Evolutionary conservation across 2,329 filamentous ascomycete genomes (phyloP), one percentile per base, ranked within the genome.

Genomic region (Aspergillus alliaceus): DNA sequence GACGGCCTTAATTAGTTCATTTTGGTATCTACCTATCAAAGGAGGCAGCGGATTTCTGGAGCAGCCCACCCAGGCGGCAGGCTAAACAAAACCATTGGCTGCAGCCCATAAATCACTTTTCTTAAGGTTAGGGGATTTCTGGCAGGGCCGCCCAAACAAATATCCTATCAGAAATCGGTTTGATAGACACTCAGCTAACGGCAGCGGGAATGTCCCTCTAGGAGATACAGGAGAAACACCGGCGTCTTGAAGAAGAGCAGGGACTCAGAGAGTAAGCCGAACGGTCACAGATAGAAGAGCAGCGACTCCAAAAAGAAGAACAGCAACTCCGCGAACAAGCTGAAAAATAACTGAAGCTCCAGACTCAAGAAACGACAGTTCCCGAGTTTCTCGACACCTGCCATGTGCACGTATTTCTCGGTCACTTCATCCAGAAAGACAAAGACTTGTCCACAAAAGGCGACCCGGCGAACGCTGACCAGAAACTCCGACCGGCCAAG

Each of bases 381-480:
- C 58, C 54, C 40, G 53, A 62, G 51, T 64, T 61, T 25, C 59
- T 65, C 12, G 46, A 65, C 22, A 58, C 53, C 27, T 62, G 59
- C 51, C 56, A 65, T 53, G 20, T 54, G 18, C 53, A 65, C 54
- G 39, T 64, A 37, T 64, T 61, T 27, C 61, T 61, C 14, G 55
- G 55, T 32, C 56, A 64, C n/a, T 46, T 20, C 11, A 51, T 65
- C 50, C 58, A 65, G 40, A 24, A 58, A 48, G 57, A 59, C 37
- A 59, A 59, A 39, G 51, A 58, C 2, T 60, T 51, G 8, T 63
- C 59, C 12, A 66, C 60, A 24, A 59, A 63, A 44, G 60, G 60
- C 35, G 54, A 61, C 53, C 61, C 61, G 1, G 62, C 58, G 4
- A 66, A 64, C 51, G 59, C 24, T 62, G n/a, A n/a, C n/a, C n/a